Conservation (phyloP, 2,329 filamentous ascomycete species). For the Ascochyta fabae region DNA sequence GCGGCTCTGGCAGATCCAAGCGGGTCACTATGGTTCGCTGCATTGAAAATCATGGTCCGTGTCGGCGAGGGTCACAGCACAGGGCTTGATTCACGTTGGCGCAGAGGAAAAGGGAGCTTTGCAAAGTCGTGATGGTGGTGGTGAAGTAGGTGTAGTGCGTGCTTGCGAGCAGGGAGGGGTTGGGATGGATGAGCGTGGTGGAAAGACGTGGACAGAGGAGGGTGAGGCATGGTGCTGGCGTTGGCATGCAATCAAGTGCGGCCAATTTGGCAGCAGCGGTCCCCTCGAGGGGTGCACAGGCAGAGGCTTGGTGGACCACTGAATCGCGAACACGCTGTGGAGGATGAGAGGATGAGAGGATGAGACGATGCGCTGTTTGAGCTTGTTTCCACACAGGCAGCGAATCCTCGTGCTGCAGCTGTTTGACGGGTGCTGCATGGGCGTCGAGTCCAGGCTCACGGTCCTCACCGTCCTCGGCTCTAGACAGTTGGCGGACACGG, state of each 20-base stretch:
- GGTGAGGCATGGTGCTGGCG: too few relatives aligned
- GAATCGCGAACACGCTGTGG: slow-evolving; percentile 7
- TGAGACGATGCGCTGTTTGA: slow-evolving; percentile 21
- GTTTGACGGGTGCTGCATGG: neutral
- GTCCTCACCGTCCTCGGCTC: slow-evolving; percentile 9
- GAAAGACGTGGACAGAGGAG: neutral
- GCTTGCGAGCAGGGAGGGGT: neutral
- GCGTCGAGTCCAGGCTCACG: neutral
- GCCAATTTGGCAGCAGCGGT: neutral
- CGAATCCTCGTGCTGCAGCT: neutral
- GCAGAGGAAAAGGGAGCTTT: neutral
- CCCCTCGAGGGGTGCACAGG: neutral
- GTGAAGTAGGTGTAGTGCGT: neutral
- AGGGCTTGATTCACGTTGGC: slow-evolving; percentile 4
- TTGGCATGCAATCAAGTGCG: neutral
- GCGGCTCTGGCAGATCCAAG: slow-evolving; percentile 13
- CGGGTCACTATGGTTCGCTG: slow-evolving; percentile 19
- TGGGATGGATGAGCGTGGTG: neutral
- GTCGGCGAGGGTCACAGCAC: neutral
- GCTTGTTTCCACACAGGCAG: slow-evolving; percentile 13
- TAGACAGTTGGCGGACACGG: slow-evolving; percentile 1
- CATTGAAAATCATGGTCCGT: slow-evolving; percentile 15
- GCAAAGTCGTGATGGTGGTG: too few relatives aligned
- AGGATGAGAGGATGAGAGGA: slow-evolving; percentile 14
- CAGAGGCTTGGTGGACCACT: slow-evolving; percentile 3